Evolutionary conservation across 345 rosid genomes (phyloP).

Genomic region (Psidium friedrichsthalianum): DNA sequence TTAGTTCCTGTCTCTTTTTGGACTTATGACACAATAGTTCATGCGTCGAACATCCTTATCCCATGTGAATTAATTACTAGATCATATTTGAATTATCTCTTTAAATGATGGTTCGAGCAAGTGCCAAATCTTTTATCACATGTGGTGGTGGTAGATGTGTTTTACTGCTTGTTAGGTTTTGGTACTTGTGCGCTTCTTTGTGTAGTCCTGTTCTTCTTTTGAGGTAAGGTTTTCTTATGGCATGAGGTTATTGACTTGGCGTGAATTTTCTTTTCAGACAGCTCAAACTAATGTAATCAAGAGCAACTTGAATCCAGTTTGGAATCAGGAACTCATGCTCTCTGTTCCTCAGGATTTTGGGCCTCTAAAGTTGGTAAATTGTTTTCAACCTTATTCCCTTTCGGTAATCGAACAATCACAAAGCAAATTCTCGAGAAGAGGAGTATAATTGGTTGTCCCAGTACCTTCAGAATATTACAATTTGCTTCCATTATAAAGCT

Average conservation of each 20-base stretch:
- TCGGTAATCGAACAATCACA: not conserved
- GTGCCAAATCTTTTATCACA: not conserved
- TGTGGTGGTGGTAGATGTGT: not conserved
- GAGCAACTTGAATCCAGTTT: constrained; percentile 72
- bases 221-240: not conserved
- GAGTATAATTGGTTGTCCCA: not conserved
- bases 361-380: constrained; percentile 51
- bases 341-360: constrained; percentile 60
- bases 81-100: not conserved
- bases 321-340: constrained; percentile 79
- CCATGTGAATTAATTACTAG: not conserved
- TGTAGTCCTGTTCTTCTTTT: not conserved
- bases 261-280: constrained; percentile 20
- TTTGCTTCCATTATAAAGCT: not conserved
- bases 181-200: not conserved
- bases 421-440: not conserved
- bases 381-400: not conserved
- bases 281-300: constrained; percentile 37
- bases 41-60: not conserved
- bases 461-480: not conserved
- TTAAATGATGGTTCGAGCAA: not conserved
- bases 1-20: constrained; percentile 8
- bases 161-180: not conserved
- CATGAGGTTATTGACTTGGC: not conserved
- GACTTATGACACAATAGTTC: not conserved